These are phyloP conservation scores for Hanseniaspora mollemarum DNA, from an alignment of 805 yeast genomes.

Conservation along the genomic window DNA sequence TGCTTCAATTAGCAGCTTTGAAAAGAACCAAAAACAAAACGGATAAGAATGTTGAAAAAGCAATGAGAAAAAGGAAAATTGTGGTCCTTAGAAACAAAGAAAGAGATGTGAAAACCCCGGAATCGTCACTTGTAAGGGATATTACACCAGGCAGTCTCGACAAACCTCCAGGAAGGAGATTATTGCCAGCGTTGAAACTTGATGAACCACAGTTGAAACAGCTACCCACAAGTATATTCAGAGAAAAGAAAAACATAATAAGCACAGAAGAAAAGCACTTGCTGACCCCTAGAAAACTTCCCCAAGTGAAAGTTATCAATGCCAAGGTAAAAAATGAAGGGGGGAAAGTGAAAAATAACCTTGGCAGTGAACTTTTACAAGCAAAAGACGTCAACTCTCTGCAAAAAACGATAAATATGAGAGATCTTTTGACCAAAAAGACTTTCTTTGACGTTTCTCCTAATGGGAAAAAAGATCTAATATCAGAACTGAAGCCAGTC, in stretches of 20 bases:
- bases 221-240: not conserved
- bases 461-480: not conserved
- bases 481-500: conserved; percentile 2
- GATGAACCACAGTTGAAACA: not conserved
- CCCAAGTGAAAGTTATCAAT: too few species aligned
- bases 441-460: conserved; percentile 22
- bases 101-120: too few species aligned
- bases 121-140: too few species aligned
- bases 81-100: too few species aligned
- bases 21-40: not conserved
- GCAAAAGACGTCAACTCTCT: conserved; percentile 2
- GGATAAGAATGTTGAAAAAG: not conserved
- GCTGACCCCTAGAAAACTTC: conserved; percentile 20
- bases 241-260: not conserved
- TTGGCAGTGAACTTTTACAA: not conserved
- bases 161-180: not conserved
- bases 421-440: conserved; percentile 14
- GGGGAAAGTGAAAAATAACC: too few species aligned
- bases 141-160: not conserved
- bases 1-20: conserved; percentile 1
- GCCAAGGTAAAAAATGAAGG: too few species aligned
- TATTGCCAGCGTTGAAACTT: conserved; percentile 1
- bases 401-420: conserved; percentile 7
- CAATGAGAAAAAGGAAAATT: not conserved
- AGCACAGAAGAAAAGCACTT: conserved; percentile 9